Conservation (phyloP, 2,329 filamentous ascomycete genomes). For the Cytospora schulzeri region DNA sequence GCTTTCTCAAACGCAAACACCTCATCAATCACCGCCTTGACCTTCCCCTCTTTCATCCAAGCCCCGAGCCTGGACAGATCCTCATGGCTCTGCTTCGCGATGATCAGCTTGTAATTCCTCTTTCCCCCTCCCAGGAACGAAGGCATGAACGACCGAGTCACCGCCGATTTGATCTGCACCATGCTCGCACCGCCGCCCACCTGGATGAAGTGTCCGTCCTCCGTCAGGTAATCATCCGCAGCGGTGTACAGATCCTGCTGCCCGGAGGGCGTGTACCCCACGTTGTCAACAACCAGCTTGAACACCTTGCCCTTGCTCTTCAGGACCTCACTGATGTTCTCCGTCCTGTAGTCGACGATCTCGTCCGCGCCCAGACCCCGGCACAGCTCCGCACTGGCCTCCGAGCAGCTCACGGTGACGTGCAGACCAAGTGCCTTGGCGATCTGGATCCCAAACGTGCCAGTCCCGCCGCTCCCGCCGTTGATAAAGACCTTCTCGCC, state of each 20-base stretch:
- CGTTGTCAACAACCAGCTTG: conserved; percentile 59
- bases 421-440: conserved; percentile 62
- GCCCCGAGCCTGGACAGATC: conserved; percentile 52
- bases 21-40: conserved; percentile 59
- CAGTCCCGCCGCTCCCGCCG: conserved; percentile 64
- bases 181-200: conserved; percentile 45
- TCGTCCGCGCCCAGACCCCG: conserved; percentile 63
- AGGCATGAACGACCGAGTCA: conserved; percentile 35
- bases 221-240: conserved; percentile 52
- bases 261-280: conserved; percentile 45
- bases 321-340: conserved; percentile 50
- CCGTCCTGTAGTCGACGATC: conserved; percentile 60
- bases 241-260: conserved; percentile 52
- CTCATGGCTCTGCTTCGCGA: conserved; percentile 41
- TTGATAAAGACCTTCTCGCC: conserved; percentile 66
- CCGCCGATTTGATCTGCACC: conserved; percentile 25
- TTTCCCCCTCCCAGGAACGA: conserved; percentile 44
- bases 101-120: conserved; percentile 43
- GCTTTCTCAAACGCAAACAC: conserved; percentile 58
- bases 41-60: conserved; percentile 60
- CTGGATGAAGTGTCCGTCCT: conserved; percentile 54
- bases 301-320: conserved; percentile 51
- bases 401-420: conserved; percentile 62
- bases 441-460: conserved; percentile 63
- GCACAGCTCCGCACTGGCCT: conserved; percentile 58